These are phyloP conservation scores for Amoebophrya sp. DNA, from an alignment of 169 alveolate genomes.

Conservation along the genomic window DNA sequence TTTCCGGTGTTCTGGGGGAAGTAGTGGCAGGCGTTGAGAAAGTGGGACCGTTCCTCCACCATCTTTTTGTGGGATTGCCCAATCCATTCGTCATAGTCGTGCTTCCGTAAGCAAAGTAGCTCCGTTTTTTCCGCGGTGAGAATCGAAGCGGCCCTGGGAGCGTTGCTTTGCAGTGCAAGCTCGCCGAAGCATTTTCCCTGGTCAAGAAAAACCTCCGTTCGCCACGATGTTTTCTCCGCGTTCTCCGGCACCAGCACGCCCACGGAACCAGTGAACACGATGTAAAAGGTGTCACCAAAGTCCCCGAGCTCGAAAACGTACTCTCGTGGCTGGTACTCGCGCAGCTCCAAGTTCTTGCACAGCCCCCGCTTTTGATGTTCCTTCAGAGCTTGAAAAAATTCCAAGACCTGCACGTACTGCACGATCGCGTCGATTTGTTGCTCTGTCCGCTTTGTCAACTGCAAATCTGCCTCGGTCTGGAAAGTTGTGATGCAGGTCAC, in stretches of 20 bases:
- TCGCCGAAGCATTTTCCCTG: background rate
- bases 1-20: background rate
- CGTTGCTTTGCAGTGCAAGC: background rate
- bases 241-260: background rate
- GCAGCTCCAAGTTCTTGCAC: background rate
- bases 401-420: background rate
- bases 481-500: too few relatives aligned
- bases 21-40: background rate
- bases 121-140: background rate
- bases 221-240: background rate
- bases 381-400: background rate
- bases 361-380: background rate
- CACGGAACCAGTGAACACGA: background rate
- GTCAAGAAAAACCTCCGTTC: background rate
- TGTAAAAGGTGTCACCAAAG: background rate
- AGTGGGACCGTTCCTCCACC: background rate
- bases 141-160: background rate
- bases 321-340: background rate
- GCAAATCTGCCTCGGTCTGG: too few relatives aligned
- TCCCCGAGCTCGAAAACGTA: slow-evolving; percentile 8
- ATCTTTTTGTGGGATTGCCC: background rate
- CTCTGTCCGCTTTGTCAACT: too few relatives aligned
- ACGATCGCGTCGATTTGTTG: background rate
- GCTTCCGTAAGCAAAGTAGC: background rate
- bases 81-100: background rate